These are phyloP conservation scores for Penicillium freii DNA, from an alignment of 2,329 filamentous ascomycete species.

Conservation along the genomic window DNA sequence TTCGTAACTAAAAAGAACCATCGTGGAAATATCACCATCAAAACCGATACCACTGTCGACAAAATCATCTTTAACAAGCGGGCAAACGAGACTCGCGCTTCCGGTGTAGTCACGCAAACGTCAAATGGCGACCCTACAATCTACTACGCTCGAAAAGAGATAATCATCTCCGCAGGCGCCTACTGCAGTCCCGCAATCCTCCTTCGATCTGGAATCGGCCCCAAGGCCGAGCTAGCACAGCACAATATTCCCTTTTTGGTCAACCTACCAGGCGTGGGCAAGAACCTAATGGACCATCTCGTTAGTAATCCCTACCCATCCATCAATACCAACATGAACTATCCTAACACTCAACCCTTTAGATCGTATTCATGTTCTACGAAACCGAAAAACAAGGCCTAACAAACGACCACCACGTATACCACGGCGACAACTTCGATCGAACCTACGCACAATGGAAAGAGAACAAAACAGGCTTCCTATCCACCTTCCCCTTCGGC, in stretches of 20 bases:
- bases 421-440: conserved; percentile 53
- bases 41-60: conserved; percentile 52
- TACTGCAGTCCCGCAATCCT: conserved; percentile 55
- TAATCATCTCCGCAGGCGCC: conserved; percentile 51
- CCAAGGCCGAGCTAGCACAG: conserved; percentile 42
- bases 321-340: neutral
- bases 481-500: conserved; percentile 63
- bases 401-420: conserved; percentile 58
- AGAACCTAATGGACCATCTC: conserved; percentile 55
- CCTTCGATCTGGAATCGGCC: conserved; percentile 54
- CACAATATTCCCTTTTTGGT: conserved; percentile 47
- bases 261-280: conserved; percentile 53
- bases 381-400: conserved; percentile 53
- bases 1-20: conserved; percentile 49
- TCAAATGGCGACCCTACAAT: conserved; percentile 36
- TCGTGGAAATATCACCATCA: conserved; percentile 50
- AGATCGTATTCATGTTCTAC: conserved; percentile 62
- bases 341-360: conserved; percentile 6
- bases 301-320: conserved; percentile 26
- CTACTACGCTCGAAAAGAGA: conserved; percentile 47
- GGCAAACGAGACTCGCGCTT: conserved; percentile 42
- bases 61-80: conserved; percentile 50
- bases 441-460: conserved; percentile 57
- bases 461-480: conserved; percentile 56
- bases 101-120: conserved; percentile 26